A percentile compares a stretch with the other conserved stretches of the same genome.
Evolutionary conservation across 164 flowering plant species (phyloP).

Genomic region (Nymphaea thermarum): DNA sequence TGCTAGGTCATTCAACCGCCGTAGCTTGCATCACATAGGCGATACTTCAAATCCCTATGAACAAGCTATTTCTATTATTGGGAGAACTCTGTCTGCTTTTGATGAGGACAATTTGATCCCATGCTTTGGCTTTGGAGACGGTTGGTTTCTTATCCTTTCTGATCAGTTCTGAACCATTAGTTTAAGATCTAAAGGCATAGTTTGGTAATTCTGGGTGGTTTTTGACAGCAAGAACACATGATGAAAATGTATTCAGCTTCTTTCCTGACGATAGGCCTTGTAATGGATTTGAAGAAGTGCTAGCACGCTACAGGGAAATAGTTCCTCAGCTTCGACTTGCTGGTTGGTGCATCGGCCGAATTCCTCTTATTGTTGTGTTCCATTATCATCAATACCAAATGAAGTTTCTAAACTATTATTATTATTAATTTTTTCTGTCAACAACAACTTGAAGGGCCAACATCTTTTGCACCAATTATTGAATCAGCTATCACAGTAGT

Average conservation of each 20-base stretch:
- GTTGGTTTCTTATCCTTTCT: slow-evolving; percentile 10
- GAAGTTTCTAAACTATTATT: not conserved
- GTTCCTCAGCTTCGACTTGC: slow-evolving; percentile 74
- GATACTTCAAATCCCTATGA: slow-evolving; percentile 38
- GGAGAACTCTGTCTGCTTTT: slow-evolving; percentile 35
- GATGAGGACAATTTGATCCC: slow-evolving; percentile 52
- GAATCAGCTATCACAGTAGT: slow-evolving; percentile 85
- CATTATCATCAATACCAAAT: not conserved
- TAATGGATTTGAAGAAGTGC: slow-evolving; percentile 83
- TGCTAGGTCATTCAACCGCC: slow-evolving; percentile 43
- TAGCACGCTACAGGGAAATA: slow-evolving; percentile 61
- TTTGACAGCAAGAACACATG: slow-evolving; percentile 77
- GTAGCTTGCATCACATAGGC: slow-evolving; percentile 58
- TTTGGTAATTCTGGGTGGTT: not conserved
- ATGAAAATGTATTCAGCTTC: slow-evolving; percentile 90
- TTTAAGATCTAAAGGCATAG: not conserved
- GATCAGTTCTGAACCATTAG: not conserved
- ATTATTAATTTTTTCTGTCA: slow-evolving; percentile 1
- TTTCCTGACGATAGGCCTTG: slow-evolving; percentile 66
- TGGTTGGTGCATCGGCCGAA: slow-evolving; percentile 24
- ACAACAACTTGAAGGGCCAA: slow-evolving; percentile 51
- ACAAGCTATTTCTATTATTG: slow-evolving; percentile 43
- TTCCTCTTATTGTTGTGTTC: not conserved
- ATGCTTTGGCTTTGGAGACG: slow-evolving; percentile 55
- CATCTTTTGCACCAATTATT: slow-evolving; percentile 90